Evolutionary conservation across 768 basidiomycete genomes (phyloP), one percentile per base, ranked within the genome.

Genomic region (Boletus tylopilopsis): DNA sequence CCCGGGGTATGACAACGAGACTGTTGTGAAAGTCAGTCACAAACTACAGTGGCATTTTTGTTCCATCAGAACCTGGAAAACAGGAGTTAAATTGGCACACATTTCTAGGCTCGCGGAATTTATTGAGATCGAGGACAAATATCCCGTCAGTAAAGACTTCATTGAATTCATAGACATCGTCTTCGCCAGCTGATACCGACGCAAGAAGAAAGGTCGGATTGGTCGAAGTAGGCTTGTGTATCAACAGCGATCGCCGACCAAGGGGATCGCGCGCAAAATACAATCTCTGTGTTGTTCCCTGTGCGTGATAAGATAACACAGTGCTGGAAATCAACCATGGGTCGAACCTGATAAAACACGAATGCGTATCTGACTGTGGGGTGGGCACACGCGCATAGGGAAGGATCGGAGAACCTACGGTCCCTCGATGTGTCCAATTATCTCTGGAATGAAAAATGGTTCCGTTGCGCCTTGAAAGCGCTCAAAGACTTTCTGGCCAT

Each of bases 221-320:
- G 16, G 46, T 42, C 1, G 53, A 33, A 13, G 75, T 76, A 24
- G 86, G 85, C 50, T 67, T 72, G 50, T 87, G 87, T 27, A 90
- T 71, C 7, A 95, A 71, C 7, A 95, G 74, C n/a, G 92, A 94
- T 40, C 93, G 78, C 32, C 92, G 78, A 7, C 92, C 92, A 3
- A 94, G 77, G 4, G 90, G 90, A 66, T 95, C 92, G 45, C 90
- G 76, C 15, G 77, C 86, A 60, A 86, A 92, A 68, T 80, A 88
- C 9, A 95, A 58, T 27, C 66, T 74, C 25, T 70, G 63, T 8
- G 74, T 70, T 38, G 54, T 35, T 44, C 63, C 67, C 84, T 85
- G 55, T 45, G 42, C 18, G 6, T n/a, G 22, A 18, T 51, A 24
- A 56, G 47, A 47, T 7, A 10, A 34, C 7, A 34, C 21, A 36